Percentiles rank a stretch among this genome's conserved stretches.
Evolutionary conservation across 768 basidiomycete species (phyloP).

Genomic region (Galerina marginata): DNA sequence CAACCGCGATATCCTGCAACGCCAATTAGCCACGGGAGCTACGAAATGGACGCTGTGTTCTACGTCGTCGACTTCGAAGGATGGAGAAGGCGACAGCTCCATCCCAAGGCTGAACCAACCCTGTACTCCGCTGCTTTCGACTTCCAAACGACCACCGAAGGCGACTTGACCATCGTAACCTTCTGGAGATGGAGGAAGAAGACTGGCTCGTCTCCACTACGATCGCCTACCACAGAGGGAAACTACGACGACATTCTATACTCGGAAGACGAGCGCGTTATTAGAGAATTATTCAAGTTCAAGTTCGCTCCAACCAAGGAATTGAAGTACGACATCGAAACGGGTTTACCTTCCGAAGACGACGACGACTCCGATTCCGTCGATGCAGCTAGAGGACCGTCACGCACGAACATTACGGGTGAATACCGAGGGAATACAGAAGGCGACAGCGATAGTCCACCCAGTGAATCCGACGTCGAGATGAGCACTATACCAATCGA

Average conservation of each 20-base stretch:
- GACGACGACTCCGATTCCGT: too few relatives aligned
- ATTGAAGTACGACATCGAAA: too few relatives aligned
- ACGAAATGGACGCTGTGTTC: neutral
- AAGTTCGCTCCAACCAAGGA: neutral
- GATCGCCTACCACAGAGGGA: neutral
- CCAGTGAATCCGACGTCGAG: too few relatives aligned
- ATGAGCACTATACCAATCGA: too few relatives aligned
- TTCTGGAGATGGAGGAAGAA: neutral
- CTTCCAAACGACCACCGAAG: neutral
- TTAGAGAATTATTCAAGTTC: neutral
- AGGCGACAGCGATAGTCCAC: too few relatives aligned
- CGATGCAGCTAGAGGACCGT: too few relatives aligned
- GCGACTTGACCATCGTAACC: neutral
- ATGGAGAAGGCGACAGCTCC: neutral
- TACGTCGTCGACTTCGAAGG: neutral
- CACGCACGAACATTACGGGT: too few relatives aligned
- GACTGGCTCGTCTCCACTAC: neutral
- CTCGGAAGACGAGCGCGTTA: neutral
- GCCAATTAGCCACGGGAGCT: neutral
- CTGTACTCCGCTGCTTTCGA: neutral
- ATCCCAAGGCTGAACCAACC: neutral
- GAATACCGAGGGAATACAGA: too few relatives aligned
- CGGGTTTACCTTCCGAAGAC: too few relatives aligned
- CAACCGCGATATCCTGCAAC: neutral
- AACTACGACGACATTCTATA: neutral